phyloP scores from a whole-genome alignment of 805 yeast genomes.

The Saturnispora dispora region DNA sequence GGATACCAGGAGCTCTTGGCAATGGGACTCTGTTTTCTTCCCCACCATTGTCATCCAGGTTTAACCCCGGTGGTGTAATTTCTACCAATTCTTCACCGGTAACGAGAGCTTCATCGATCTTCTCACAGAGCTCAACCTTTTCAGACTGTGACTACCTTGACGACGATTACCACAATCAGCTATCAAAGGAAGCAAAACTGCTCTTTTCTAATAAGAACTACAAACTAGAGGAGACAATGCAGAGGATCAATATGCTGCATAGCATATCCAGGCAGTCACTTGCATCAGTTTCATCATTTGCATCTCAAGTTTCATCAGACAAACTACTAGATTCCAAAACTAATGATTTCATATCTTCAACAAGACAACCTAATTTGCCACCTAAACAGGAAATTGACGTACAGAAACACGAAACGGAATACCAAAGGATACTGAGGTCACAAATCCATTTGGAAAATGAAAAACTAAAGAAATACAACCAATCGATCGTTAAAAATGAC shows the following conservation, averaged over 20 bases:
- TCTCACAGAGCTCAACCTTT: slow-evolving; percentile 29
- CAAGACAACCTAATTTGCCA: slow-evolving; percentile 60
- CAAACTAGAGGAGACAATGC: slow-evolving; percentile 30
- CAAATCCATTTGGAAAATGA: slow-evolving; percentile 34
- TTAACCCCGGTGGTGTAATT: not conserved
- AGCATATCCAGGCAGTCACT: slow-evolving; percentile 13
- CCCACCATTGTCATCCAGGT: slow-evolving; percentile 4
- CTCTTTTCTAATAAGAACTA: slow-evolving; percentile 27
- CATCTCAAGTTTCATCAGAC: slow-evolving; percentile 2
- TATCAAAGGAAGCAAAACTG: slow-evolving; percentile 30
- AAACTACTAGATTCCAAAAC: slow-evolving; percentile 4
- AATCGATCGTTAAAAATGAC: slow-evolving; percentile 26
- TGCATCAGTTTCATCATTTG: slow-evolving; percentile 7
- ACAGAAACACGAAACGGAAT: slow-evolving; percentile 44
- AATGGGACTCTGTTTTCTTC: not conserved
- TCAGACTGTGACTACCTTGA: slow-evolving; percentile 20
- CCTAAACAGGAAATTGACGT: slow-evolving; percentile 51
- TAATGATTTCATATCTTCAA: slow-evolving; percentile 30
- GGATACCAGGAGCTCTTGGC: not conserved
- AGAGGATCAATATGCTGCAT: slow-evolving; percentile 26
- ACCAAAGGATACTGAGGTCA: slow-evolving; percentile 33
- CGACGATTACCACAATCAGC: slow-evolving; percentile 16
- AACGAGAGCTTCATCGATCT: slow-evolving; percentile 38
- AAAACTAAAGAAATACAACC: slow-evolving; percentile 25
- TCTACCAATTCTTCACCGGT: slow-evolving; percentile 24